These are phyloP conservation scores for Trichothecium sympodiale DNA, from an alignment of 2,329 filamentous ascomycete genomes.

Conservation along the genomic window DNA sequence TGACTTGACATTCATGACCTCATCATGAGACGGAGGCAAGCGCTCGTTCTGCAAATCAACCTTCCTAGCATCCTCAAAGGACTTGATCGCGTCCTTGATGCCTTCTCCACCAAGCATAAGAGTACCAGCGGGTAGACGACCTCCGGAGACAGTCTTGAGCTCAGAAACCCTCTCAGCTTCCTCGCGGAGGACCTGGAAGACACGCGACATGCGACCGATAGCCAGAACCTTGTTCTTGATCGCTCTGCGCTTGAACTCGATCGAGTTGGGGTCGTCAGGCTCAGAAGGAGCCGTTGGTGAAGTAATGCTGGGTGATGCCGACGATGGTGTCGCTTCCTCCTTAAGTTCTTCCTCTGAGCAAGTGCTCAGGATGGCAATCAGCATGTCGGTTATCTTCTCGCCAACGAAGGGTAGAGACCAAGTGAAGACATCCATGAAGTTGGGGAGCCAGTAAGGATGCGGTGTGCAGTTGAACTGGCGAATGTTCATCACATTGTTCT, in stretches of 20 bases:
- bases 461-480: conserved; percentile 99
- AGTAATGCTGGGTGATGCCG: conserved; percentile 58
- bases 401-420: conserved; percentile 98
- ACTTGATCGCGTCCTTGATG: conserved; percentile 96
- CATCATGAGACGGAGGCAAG: conserved; percentile 82
- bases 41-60: conserved; percentile 96
- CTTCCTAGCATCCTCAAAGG: conserved; percentile 92
- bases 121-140: conserved; percentile 84
- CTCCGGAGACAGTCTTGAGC: conserved; percentile 91
- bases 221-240: conserved; percentile 99
- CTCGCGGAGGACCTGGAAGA: conserved; percentile 96
- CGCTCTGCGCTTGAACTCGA: conserved; percentile 86
- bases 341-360: conserved; percentile 98
- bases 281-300: conserved; percentile 45
- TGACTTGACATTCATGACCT: conserved; percentile 74
- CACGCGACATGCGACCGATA: conserved; percentile 89
- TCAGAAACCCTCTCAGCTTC: conserved; percentile 96
- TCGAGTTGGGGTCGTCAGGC: conserved; percentile 64
- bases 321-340: conserved; percentile 72
- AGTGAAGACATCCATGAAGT: conserved; percentile 99
- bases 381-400: conserved; percentile 99
- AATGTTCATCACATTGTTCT: conserved; percentile 99
- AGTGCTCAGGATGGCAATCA: conserved; percentile 95
- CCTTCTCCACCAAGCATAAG: conserved; percentile 97
- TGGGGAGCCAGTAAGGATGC: conserved; percentile 97